Base-by-base conservation (phyloP, 2,329 filamentous ascomycete genomes). In the Diplocarpon mali region DNA sequence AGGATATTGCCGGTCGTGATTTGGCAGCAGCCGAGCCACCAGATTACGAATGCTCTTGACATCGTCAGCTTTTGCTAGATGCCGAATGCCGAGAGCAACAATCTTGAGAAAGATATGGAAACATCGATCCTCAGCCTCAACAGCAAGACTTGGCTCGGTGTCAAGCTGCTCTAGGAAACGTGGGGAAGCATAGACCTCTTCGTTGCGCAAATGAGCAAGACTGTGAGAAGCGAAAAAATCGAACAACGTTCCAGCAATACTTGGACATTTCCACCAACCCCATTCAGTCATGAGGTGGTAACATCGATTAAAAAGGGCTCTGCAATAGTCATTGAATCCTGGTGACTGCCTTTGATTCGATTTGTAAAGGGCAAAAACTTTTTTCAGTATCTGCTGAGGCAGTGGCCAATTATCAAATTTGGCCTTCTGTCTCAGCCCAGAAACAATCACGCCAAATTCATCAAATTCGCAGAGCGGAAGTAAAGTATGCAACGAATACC, bases 41-140 rank as follows among this genome's bases (percentile, higher is more conserved):
- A 84, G 56, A 49, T 82, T 83, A 15, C 69, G 67, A 45, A 81
- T 70, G 38, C 79, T 74, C 34, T 78, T 83, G 10, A 61, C 57
- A 10, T 71, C 65, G 2, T 65, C 69, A n/a, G 63, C 60, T 4
- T 66, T 62, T 28, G 63, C 65, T 32, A 82, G 63, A 36, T 69
- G 69, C 37, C 67, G 66, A 35, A 83, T 75, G 30, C 71, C 69
- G 39, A 80, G 54, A 1, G 72, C 78, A 30, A 83, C 60, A 13
- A 80, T 68, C 57, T 83, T 84, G 40, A 83, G 65, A 42, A 83
- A 79, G 16, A 83, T 71, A 55, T 83, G 78, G 53, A 83, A 84
- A 55, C 77, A 82, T 15, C 68, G 68, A 54, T 84, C 80, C 35
- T 72, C 69, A 1, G 68, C 62, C 14, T 73, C 67, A 12, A 80